Evolutionary conservation across 169 alveolate species (phyloP), one percentile per base, ranked within the genome.

Genomic region (Plasmodium malariae): DNA sequence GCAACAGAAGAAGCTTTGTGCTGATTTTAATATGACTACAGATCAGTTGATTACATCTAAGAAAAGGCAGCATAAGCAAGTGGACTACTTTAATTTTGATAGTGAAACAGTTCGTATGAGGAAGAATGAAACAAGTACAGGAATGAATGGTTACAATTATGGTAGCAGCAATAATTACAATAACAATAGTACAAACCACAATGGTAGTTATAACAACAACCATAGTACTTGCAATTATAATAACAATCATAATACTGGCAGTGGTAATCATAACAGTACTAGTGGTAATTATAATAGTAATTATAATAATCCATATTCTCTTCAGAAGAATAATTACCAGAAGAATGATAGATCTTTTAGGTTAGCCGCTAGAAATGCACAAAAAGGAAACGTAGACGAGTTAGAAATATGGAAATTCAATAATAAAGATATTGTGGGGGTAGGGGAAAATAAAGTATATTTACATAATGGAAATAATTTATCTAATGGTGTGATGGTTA

Each of bases 341-440:
- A 86, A 86, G 32, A 86, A 68, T 70, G 92, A 86, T 37, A 28
- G 92, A 12, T 86, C 92, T 3, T 57, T 55, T 43, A 36, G 92
- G 24, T 86, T 86, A 21, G 92, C 92, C 0, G 87, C 92, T 0
- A 55, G 92, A 60, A 86, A 86, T 86, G 92, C 92, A 7, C 74
- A 62, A 48, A 86, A 86, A 51, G 92, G 87, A 0, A 36, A 60
- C 24, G 54, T 37, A 26, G 60, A 28, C 0, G 85, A 48, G 48
- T 45, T 83, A 9, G 73, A 83, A 19, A 36, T 11, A 0, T 19
- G 87, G 87, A 55, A 36, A 30, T 63, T 32, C 24, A 28, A 30
- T 63, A 36, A 63, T 30, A 26, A 59, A 6, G 3, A 7, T 4
- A 2, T 26, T 17, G 59, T 11, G 21, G 3, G 12, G 2, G 21